Evolutionary conservation across 2,329 filamentous ascomycete genomes (phyloP).

Genomic region (Periconia digitata): DNA sequence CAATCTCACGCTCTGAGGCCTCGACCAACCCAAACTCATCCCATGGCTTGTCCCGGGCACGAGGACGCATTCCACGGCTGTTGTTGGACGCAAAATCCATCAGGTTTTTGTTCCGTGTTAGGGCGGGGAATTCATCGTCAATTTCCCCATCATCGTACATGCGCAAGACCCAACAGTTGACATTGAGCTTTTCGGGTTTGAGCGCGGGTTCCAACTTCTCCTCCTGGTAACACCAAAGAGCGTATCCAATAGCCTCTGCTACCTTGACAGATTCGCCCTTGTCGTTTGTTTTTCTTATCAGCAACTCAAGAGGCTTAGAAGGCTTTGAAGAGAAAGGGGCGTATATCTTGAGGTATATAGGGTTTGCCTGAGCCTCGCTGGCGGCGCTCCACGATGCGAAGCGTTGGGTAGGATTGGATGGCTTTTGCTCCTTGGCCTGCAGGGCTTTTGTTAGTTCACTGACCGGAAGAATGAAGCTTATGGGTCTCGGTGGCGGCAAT

Average conservation of each 20-base stretch:
- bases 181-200: conserved; percentile 66
- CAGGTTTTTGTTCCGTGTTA: conserved; percentile 73
- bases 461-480: conserved; percentile 69
- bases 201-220: conserved; percentile 72
- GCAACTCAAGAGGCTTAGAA: conserved; percentile 68
- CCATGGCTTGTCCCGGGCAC: conserved; percentile 74
- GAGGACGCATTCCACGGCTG: conserved; percentile 64
- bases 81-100: conserved; percentile 78
- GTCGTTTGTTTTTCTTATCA: conserved; percentile 69
- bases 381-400: conserved; percentile 78
- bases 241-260: conserved; percentile 78
- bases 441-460: conserved; percentile 73
- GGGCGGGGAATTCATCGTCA: conserved; percentile 79
- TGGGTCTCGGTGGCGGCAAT: conserved; percentile 71
- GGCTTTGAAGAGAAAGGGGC: conserved; percentile 69
- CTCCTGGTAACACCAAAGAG: conserved; percentile 75
- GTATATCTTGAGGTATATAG: conserved; percentile 76
- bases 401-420: conserved; percentile 71
- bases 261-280: conserved; percentile 72
- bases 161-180: conserved; percentile 79
- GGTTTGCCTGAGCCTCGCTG: conserved; percentile 67
- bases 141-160: conserved; percentile 86
- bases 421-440: conserved; percentile 70
- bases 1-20: conserved; percentile 67
- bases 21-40: conserved; percentile 81